Conservation (phyloP, 1,284 basidiomycete species). For the Abortiporus biennis region DNA sequence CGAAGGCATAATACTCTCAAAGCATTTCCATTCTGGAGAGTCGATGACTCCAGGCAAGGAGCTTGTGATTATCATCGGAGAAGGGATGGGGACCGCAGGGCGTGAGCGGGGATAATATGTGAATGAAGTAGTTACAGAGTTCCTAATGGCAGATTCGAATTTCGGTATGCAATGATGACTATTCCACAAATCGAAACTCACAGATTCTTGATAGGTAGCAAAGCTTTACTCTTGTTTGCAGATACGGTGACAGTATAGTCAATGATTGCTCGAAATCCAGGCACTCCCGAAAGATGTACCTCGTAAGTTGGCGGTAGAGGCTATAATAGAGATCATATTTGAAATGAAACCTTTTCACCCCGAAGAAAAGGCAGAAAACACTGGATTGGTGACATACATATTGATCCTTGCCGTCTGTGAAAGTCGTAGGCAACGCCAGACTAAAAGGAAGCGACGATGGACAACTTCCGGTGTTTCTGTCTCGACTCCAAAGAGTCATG, state of each 20-base stretch:
- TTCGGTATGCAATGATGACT: not conserved
- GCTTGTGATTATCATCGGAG: conserved; percentile 28
- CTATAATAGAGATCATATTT: conserved; percentile 11
- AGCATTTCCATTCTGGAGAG: conserved; percentile 44
- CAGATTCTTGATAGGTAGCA: conserved; percentile 21
- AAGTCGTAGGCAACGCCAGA: conserved; percentile 50
- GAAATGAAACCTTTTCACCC: not conserved
- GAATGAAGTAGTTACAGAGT: conserved; percentile 54
- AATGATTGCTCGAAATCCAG: conserved; percentile 46
- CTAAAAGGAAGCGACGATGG: conserved; percentile 48
- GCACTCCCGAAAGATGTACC: conserved; percentile 58
- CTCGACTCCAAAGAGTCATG: conserved; percentile 51
- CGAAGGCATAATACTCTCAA: conserved; percentile 37
- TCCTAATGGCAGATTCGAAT: conserved; percentile 2
- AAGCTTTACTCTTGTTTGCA: conserved; percentile 18
- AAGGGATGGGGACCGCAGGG: conserved; percentile 48
- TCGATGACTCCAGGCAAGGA: conserved; percentile 32
- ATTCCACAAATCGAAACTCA: conserved; percentile 8
- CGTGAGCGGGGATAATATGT: conserved; percentile 61
- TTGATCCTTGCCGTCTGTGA: conserved; percentile 44
- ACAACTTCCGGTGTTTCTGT: conserved; percentile 36
- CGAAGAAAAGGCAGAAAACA: not conserved
- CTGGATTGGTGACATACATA: conserved; percentile 40
- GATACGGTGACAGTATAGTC: conserved; percentile 21
- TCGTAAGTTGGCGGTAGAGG: conserved; percentile 61